Conservation (phyloP, 495 filamentous ascomycete species). For the Geoglossum glabrum region DNA sequence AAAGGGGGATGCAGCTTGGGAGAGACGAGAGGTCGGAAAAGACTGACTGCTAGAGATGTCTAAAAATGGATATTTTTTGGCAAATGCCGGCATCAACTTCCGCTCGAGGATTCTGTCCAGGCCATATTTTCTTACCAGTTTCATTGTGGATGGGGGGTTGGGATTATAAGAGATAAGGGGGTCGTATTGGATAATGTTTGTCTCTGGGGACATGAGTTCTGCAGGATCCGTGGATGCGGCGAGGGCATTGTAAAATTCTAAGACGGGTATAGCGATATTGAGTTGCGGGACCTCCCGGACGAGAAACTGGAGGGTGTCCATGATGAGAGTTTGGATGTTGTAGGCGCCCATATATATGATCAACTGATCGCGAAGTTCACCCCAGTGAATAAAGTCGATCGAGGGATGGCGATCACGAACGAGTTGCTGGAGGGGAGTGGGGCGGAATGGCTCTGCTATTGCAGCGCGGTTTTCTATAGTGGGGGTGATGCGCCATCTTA, state of each 20-base stretch:
- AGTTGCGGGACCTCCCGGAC: conserved; percentile 5
- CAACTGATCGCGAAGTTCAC: conserved; percentile 2
- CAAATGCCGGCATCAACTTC: background rate
- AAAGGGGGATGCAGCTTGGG: background rate
- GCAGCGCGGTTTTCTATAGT: background rate
- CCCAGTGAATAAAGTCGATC: conserved; percentile 5
- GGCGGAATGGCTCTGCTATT: conserved; percentile 1
- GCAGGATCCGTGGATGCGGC: background rate
- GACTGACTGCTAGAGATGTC: background rate
- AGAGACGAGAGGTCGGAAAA: background rate
- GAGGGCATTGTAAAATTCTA: background rate
- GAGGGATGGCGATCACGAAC: background rate
- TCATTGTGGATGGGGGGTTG: background rate
- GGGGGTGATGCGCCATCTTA: conserved; percentile 1
- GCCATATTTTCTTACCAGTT: background rate
- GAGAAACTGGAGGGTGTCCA: background rate
- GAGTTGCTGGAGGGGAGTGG: conserved; percentile 1
- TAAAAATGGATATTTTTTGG: background rate
- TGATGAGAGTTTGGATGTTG: background rate
- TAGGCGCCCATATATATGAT: background rate
- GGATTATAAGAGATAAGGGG: background rate
- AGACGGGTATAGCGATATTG: background rate
- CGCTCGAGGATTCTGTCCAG: background rate
- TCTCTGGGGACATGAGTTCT: background rate
- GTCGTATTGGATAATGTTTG: background rate